Evolutionary conservation across 371 early-diverging fungal species (phyloP).

Genomic region (Mortierella sp.): DNA sequence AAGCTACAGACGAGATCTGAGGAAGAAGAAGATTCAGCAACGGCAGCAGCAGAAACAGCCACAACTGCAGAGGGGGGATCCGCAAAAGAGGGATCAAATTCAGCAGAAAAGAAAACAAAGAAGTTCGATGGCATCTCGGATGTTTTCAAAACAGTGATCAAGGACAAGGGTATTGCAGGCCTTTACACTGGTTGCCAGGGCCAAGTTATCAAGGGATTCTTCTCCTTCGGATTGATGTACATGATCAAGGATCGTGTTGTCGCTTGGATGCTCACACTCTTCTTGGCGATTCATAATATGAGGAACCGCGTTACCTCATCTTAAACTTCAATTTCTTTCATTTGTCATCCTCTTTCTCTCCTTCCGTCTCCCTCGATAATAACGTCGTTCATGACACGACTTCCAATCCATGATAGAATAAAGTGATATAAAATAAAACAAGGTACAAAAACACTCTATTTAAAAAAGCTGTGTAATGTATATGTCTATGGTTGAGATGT

Average conservation of each 20-base stretch:
- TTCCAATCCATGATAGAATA: too few relatives aligned
- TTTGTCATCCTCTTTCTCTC: background rate
- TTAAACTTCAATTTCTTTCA: slow-evolving; percentile 2
- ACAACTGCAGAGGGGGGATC: background rate
- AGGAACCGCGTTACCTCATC: slow-evolving; percentile 42
- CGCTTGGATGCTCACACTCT: slow-evolving; percentile 63
- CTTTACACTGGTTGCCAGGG: slow-evolving; percentile 67
- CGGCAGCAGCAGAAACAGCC: background rate
- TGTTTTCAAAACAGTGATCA: slow-evolving; percentile 59
- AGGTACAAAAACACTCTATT: too few relatives aligned
- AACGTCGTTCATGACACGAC: too few relatives aligned
- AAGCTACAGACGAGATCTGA: slow-evolving; percentile 47
- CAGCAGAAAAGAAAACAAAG: slow-evolving; percentile 4
- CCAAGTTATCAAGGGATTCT: slow-evolving; percentile 74
- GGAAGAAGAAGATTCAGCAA: slow-evolving; percentile 10
- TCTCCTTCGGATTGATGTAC: slow-evolving; percentile 73
- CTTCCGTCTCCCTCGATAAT: background rate
- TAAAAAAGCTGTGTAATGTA: too few relatives aligned
- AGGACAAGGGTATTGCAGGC: slow-evolving; percentile 62
- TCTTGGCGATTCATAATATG: slow-evolving; percentile 57
- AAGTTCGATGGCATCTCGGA: slow-evolving; percentile 58
- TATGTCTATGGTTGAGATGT: slow-evolving; percentile 8
- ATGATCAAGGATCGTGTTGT: slow-evolving; percentile 76
- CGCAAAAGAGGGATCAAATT: background rate
- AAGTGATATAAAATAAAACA: too few relatives aligned